Conservation (phyloP, 805 yeast species). For the Yamadazyma kitorensis region DNA sequence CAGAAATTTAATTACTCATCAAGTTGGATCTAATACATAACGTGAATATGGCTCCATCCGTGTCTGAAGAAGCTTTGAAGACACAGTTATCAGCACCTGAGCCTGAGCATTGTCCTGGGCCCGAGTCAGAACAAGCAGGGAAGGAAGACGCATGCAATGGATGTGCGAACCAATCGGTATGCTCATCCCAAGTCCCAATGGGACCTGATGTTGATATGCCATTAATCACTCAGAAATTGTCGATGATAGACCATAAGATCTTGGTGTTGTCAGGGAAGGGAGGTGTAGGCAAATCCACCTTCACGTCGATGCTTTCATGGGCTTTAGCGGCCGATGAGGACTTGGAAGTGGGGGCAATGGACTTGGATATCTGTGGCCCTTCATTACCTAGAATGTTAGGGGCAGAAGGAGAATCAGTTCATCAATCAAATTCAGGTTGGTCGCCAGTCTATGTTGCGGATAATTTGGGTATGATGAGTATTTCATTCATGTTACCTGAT, state of each 20-base stretch:
- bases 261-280: conserved; percentile 81
- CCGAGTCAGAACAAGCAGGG: conserved; percentile 93
- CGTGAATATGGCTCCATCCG: conserved; percentile 27
- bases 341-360: conserved; percentile 93
- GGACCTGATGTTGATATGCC: conserved; percentile 96
- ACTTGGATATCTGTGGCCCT: conserved; percentile 96
- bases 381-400: conserved; percentile 94
- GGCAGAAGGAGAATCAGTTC: conserved; percentile 80
- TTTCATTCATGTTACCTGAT: conserved; percentile 91
- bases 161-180: conserved; percentile 89
- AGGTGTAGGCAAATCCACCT: conserved; percentile 97
- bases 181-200: conserved; percentile 77
- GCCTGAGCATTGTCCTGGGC: conserved; percentile 99
- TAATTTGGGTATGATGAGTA: conserved; percentile 92
- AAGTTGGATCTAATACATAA: too few species aligned
- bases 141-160: conserved; percentile 91
- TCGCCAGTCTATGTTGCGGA: conserved; percentile 95
- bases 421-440: conserved; percentile 91
- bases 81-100: conserved; percentile 12
- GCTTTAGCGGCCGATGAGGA: conserved; percentile 80
- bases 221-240: conserved; percentile 63
- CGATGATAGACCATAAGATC: conserved; percentile 71
- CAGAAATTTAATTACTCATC: too few species aligned
- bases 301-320: conserved; percentile 95
- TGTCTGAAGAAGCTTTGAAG: conserved; percentile 13